Evolutionary conservation across 2,329 filamentous ascomycete species (phyloP).

Genomic region (Fusarium verrucosum): DNA sequence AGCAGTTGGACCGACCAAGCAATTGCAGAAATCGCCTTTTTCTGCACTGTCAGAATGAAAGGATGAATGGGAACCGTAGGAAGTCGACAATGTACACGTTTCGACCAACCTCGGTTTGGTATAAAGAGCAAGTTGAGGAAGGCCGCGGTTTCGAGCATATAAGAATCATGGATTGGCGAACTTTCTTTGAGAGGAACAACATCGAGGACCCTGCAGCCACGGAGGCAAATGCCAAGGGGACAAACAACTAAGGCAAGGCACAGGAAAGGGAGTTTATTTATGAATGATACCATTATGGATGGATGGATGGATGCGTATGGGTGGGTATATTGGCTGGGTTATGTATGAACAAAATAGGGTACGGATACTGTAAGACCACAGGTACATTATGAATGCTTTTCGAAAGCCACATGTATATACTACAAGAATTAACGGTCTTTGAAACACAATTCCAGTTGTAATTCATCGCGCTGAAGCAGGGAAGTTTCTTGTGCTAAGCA

Average conservation of each 20-base stretch:
- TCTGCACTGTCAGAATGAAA: conserved; percentile 45
- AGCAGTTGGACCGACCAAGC: conserved; percentile 26
- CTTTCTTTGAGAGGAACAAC: conserved; percentile 48
- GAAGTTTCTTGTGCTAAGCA: conserved; percentile 79
- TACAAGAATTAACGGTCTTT: neutral
- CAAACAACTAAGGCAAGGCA: neutral
- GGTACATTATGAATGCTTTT: conserved; percentile 7
- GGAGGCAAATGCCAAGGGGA: neutral
- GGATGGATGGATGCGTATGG: neutral
- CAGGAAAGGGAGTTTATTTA: neutral
- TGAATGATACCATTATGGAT: conserved; percentile 15
- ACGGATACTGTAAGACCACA: conserved; percentile 1
- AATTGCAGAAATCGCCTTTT: conserved; percentile 58
- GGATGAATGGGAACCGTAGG: neutral
- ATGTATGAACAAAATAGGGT: neutral
- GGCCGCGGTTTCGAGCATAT: conserved; percentile 62
- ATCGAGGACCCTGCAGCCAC: conserved; percentile 39
- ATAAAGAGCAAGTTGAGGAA: conserved; percentile 56
- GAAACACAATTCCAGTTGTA: neutral
- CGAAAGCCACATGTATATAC: neutral
- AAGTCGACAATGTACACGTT: conserved; percentile 51
- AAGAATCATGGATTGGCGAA: conserved; percentile 55
- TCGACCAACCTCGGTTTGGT: conserved; percentile 62
- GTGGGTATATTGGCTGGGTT: conserved; percentile 21
- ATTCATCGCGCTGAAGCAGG: conserved; percentile 56